Percentiles rank a stretch among this genome's conserved stretches.
Conservation (phyloP, 352 stramenopile genomes). For the Globisporangium alternatum region DNA sequence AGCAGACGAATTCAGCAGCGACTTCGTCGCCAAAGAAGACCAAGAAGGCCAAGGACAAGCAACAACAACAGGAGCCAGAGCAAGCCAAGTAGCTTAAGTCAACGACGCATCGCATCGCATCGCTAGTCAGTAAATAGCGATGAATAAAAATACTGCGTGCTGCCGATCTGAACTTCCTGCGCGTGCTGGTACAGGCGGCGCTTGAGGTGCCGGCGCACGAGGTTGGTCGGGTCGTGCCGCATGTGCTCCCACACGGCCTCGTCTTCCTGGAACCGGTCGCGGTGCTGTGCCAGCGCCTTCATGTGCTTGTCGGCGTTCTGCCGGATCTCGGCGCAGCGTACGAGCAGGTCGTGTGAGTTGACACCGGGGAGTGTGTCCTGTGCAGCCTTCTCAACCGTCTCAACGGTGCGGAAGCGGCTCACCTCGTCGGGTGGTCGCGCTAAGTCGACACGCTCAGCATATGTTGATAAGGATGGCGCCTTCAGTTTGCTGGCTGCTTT, state of each 20-base stretch:
- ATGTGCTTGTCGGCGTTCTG: constrained; percentile 51
- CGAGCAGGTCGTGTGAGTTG: constrained; percentile 71
- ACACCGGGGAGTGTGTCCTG: constrained; percentile 43
- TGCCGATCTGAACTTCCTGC: constrained; percentile 62
- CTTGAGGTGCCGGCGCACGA: constrained; percentile 54
- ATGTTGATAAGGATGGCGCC: neutral
- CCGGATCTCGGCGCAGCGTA: constrained; percentile 62
- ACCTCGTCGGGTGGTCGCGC: neutral
- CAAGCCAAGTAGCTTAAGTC: constrained; percentile 10
- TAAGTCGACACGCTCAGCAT: neutral
- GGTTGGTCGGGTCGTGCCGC: constrained; percentile 66
- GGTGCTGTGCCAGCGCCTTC: constrained; percentile 33
- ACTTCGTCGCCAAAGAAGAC: neutral
- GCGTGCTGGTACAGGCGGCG: constrained; percentile 45
- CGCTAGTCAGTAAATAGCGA: constrained; percentile 42
- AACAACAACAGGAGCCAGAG: neutral
- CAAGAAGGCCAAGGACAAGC: constrained; percentile 8
- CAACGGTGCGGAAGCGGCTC: constrained; percentile 42
- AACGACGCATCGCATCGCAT: neutral
- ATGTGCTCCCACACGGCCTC: constrained; percentile 62
- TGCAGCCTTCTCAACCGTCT: constrained; percentile 59
- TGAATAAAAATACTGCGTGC: constrained; percentile 63
- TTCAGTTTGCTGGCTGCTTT: neutral
- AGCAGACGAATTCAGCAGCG: neutral
- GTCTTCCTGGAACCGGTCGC: constrained; percentile 52